These are phyloP conservation scores for Zygoascus meyerae DNA, from an alignment of 1,139 yeast species.

Conservation along the genomic window DNA sequence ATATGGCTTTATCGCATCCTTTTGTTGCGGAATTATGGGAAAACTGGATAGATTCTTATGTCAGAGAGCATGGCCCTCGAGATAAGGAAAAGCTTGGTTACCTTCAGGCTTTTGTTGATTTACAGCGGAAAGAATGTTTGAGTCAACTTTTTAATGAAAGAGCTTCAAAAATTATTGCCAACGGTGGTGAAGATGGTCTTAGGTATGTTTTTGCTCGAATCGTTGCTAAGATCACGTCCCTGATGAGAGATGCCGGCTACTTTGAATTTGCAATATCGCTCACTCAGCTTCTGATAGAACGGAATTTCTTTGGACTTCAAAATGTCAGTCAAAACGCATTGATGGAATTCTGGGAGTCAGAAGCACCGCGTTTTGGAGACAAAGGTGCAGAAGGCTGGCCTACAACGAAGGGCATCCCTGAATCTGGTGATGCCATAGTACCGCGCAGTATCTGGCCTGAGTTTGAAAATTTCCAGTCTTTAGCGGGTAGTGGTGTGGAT, in stretches of 20 bases:
- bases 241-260: constrained; percentile 21
- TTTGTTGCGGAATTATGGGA: constrained; percentile 3
- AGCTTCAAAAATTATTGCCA: constrained; percentile 2
- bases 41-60: constrained; percentile 6
- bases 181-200: background rate
- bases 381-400: constrained; percentile 17
- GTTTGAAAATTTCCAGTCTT: background rate
- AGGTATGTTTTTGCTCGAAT: constrained; percentile 9
- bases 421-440: background rate
- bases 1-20: constrained; percentile 1
- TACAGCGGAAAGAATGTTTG: background rate
- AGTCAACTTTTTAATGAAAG: background rate
- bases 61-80: constrained; percentile 4
- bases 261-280: constrained; percentile 18
- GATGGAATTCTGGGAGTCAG: constrained; percentile 20
- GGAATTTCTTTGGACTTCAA: constrained; percentile 12
- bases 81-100: constrained; percentile 6
- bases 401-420: background rate
- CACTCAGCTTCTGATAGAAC: constrained; percentile 20
- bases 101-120: constrained; percentile 10
- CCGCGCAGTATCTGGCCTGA: constrained; percentile 5
- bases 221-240: constrained; percentile 12
- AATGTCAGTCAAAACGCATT: constrained; percentile 10
- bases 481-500: constrained; percentile 8
- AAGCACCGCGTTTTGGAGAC: constrained; percentile 21